Base-by-base conservation (phyloP, 495 filamentous ascomycete genomes). In the Xylaria grammica region DNA sequence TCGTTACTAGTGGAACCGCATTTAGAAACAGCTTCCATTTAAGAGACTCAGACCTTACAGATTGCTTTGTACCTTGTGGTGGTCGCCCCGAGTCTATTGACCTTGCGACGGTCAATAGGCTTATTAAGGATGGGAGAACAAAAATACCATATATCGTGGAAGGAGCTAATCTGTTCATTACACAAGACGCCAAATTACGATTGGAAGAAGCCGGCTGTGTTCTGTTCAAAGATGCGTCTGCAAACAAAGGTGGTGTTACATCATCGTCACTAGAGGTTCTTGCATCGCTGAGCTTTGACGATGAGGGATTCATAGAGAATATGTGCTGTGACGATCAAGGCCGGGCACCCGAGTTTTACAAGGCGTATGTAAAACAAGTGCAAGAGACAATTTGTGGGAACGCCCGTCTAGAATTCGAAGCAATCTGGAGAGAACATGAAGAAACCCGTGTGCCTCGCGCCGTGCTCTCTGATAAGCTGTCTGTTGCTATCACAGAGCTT, bases 11-110 rank as follows among this genome's bases (percentile, higher is more conserved):
- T 72, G 96, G 96, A 56, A 97, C 91, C 59, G 85, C 88, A 42
- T 99, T 99, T 90, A 93, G 95, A 57, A 99, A 99, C 79, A 92
- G 91, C 46, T 99, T 93, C 82, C 95, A 99, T 75, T 86, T 98
- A 48, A 90, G 96, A 53, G 83, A 86, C 32, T 85, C 81, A 17
- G 84, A 87, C 50, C 75, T 88, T 24, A 96, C 91, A 53, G 95
- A 98, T 74, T 82, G 88, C 51, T 98, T 99, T 72, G 96, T 98
- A 26, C 95, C 95, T 42, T 99, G 95, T 73, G 95, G 95, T 79
- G 95, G 95, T 60, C 91, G 95, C 13, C 95, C 95, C 4, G 96
- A 99, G 80, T 96, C 94, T 2, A 96, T 99, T 71, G 96, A 99
- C 72, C 85, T 99, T 65, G 87, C 89, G 49, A 91, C 89, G 11